phyloP scores from a whole-genome alignment of 176 grass and related monocot genomes.

The Lolium perenne region DNA sequence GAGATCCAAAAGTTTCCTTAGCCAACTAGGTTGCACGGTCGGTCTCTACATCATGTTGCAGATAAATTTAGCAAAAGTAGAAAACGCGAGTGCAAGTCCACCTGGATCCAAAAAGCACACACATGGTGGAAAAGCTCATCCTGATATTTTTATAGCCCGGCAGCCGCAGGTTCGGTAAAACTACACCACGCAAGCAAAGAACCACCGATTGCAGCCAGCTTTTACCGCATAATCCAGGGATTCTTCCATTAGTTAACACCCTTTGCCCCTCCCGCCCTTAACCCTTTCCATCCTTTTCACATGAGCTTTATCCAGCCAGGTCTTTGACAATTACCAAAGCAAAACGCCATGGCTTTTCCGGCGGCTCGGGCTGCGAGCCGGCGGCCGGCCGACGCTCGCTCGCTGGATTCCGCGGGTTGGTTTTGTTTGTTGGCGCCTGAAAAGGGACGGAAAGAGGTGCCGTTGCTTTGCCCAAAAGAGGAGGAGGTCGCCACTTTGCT shows the following conservation, averaged over 20 bases:
- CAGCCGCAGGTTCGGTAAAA: not conserved
- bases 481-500: not conserved
- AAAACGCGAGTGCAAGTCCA: not conserved
- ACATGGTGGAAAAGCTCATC: not conserved
- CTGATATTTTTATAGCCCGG: not conserved
- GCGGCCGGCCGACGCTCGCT: not conserved
- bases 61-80: no score
- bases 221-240: not conserved
- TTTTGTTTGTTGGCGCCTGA: no score
- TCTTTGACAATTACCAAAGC: not conserved
- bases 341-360: not conserved
- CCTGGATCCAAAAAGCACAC: not conserved
- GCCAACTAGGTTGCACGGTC: no score
- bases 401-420: no score
- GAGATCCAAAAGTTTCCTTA: no score
- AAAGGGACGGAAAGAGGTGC: constrained; percentile 35
- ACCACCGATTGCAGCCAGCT: not conserved
- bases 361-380: not conserved
- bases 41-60: no score
- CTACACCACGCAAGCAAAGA: not conserved
- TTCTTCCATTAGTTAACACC: not conserved
- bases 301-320: not conserved
- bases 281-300: constrained; percentile 39
- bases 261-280: not conserved
- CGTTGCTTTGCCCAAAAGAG: constrained; percentile 49